Evolutionary conservation across 805 yeast genomes (phyloP), one percentile per base, ranked within the genome.

Genomic region (Tetrapisispora phaffii): DNA sequence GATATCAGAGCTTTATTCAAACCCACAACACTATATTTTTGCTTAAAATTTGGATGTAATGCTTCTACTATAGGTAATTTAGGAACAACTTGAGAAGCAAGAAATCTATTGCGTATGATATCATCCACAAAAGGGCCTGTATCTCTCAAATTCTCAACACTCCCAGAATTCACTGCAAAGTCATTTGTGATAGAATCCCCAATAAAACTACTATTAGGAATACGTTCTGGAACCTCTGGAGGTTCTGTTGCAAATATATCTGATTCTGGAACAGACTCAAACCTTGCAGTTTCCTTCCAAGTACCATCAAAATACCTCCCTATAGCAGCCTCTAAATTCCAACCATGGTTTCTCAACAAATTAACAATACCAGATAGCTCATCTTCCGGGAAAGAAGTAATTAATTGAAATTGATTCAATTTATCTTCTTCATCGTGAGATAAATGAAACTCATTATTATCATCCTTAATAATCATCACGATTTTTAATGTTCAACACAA

Each of bases 291-390:
- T 6, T 31, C 36, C 16, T 60, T 70, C 62, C 76, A 68, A 42
- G 71, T 68, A 17, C 73, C 74, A 52, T 82, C 89, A 56, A 80
- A 80, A 57, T 71, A 82, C 42, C 77, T 70, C 3, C 81, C 73
- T 28, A 80, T 61, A 1, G 87, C 77, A 36, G 72, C 67, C 53
- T 81, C 85, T 41, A 82, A 56, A 53, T 80, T 73, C 80, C 80
- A 79, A 41, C 77, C 72, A 52, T 77, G 72, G 39, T 73, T 70
- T 28, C 69, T 60, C 42, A 82, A 57, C 22, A 80, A 58, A 42
- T 67, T 60, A 4, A 72, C 59, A 2, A 80, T 72, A 37, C 73
- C 68, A 1, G 70, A 71, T 38, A 69, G 62, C 23, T 76, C 75
- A 0, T 66, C 71, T 6, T 72, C 75, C 9, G 71, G 71, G 50